A percentile compares a stretch with the other conserved stretches of the same genome.
These are phyloP conservation scores for Phytopythium oedochilum DNA, from an alignment of 352 stramenopile species.

Conservation along the genomic window DNA sequence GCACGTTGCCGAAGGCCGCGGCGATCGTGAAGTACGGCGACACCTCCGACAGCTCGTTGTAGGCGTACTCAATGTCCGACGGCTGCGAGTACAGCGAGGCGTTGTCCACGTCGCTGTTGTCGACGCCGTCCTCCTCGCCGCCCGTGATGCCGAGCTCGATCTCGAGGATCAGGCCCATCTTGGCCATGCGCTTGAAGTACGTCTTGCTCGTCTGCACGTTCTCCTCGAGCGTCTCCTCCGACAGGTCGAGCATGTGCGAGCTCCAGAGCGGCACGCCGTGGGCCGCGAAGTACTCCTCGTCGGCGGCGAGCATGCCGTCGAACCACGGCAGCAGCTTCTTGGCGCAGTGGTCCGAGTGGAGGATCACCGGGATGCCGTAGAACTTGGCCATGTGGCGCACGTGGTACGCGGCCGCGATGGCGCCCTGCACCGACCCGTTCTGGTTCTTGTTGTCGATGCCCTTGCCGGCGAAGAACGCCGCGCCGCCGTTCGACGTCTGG, in stretches of 20 bases:
- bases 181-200: conserved; percentile 97
- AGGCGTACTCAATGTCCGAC: conserved; percentile 94
- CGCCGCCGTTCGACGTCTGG: conserved; percentile 97
- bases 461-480: conserved; percentile 97
- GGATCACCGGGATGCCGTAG: conserved; percentile 96
- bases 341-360: conserved; percentile 99
- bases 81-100: conserved; percentile 89
- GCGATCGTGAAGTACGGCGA: conserved; percentile 95
- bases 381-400: conserved; percentile 95
- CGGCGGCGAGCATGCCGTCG: conserved; percentile 94
- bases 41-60: conserved; percentile 93
- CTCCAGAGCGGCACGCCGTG: conserved; percentile 95
- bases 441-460: conserved; percentile 95
- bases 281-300: conserved; percentile 95
- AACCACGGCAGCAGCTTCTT: conserved; percentile 98
- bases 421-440: conserved; percentile 57
- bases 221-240: conserved; percentile 96
- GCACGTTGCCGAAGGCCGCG: conserved; percentile 95
- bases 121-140: conserved; percentile 98
- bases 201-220: conserved; percentile 97
- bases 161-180: conserved; percentile 96
- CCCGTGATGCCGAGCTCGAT: conserved; percentile 98
- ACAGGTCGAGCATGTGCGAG: conserved; percentile 99
- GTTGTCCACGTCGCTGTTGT: conserved; percentile 95
- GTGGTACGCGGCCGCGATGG: conserved; percentile 93